Conservation (phyloP, 768 basidiomycete genomes). For the Gloeopeniophorella convolvens region DNA sequence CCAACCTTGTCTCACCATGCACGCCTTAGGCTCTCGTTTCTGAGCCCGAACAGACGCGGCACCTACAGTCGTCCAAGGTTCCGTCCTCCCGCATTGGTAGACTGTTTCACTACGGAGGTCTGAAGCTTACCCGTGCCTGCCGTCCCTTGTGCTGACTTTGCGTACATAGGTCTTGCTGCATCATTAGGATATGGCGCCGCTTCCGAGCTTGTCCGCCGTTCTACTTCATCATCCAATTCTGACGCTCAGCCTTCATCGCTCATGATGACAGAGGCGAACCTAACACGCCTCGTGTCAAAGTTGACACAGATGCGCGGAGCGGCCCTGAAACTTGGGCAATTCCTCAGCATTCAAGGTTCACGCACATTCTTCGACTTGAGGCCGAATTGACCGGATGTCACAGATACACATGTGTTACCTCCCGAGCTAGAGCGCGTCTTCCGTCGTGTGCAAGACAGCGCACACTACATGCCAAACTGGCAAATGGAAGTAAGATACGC, state of each 20-base stretch:
- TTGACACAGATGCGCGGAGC: constrained; percentile 96
- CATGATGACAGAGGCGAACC: constrained; percentile 88
- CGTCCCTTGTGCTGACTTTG: not conserved
- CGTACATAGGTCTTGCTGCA: constrained; percentile 70
- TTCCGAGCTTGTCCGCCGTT: constrained; percentile 73
- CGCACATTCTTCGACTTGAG: not conserved
- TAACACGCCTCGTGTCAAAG: constrained; percentile 84
- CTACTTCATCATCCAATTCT: constrained; percentile 28
- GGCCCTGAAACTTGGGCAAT: constrained; percentile 94
- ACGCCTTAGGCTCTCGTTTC: not conserved
- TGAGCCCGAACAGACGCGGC: constrained; percentile 28
- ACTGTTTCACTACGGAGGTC: constrained; percentile 92
- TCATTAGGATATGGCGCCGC: constrained; percentile 88
- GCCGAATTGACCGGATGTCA: not conserved
- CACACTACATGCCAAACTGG: constrained; percentile 99
- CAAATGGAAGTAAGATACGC: constrained; percentile 93
- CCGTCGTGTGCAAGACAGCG: constrained; percentile 86
- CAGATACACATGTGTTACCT: constrained; percentile 86
- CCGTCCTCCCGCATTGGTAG: constrained; percentile 87
- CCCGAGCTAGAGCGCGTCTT: constrained; percentile 85
- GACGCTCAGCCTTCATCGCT: constrained; percentile 39
- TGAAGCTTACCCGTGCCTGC: not conserved
- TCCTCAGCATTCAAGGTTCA: constrained; percentile 90
- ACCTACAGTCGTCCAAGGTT: constrained; percentile 76
- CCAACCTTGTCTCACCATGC: not conserved